These are phyloP conservation scores for Metschnikowia gelsemii DNA, from an alignment of 805 yeast species.

Conservation along the genomic window DNA sequence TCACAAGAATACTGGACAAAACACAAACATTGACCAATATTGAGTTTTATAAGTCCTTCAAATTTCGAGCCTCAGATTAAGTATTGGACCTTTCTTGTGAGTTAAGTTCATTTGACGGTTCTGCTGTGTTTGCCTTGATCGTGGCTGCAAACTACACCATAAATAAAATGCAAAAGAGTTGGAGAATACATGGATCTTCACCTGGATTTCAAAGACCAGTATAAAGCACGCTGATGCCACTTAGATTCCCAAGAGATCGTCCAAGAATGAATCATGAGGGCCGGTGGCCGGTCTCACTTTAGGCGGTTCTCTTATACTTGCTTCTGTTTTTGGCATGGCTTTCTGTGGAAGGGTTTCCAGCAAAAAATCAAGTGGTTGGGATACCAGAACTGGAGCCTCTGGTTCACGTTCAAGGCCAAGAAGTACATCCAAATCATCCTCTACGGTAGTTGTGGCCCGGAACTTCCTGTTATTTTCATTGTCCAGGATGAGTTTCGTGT, in stretches of 20 bases:
- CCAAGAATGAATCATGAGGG: conserved; percentile 22
- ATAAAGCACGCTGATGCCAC: not conserved
- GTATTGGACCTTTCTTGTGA: no score
- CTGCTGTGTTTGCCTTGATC: no score
- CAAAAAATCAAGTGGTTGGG: conserved; percentile 2
- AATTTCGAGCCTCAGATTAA: no score
- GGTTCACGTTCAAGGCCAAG: conserved; percentile 7
- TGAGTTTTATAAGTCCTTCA: no score
- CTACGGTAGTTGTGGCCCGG: no score
- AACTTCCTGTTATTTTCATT: not conserved
- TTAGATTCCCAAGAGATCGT: conserved; percentile 17
- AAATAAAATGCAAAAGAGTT: no score
- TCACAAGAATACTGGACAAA: no score
- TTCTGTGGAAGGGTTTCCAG: conserved; percentile 8
- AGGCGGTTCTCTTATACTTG: not conserved
- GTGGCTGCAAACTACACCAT: no score
- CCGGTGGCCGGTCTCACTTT: not conserved
- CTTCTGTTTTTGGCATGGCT: not conserved
- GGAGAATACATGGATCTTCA: not conserved
- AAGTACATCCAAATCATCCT: conserved; percentile 17
- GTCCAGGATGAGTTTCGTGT: conserved; percentile 21
- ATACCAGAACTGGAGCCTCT: not conserved
- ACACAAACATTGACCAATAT: no score
- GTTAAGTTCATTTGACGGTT: no score
- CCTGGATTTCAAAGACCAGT: not conserved